phyloP scores from a whole-genome alignment of 2,329 filamentous ascomycete genomes.

The Aspergillus vadensis region DNA sequence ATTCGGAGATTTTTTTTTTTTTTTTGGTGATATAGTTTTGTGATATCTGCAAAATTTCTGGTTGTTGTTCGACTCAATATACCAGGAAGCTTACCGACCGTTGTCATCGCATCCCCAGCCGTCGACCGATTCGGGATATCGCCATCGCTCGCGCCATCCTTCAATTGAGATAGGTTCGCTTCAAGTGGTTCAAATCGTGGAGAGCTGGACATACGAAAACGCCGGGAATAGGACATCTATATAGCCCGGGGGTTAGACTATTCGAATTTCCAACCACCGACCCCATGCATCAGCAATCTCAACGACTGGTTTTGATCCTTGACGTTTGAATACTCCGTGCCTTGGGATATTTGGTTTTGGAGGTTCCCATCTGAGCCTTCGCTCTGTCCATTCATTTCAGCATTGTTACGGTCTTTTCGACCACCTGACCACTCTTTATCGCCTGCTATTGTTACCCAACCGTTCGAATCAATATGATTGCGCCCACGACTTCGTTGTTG shows the following conservation, averaged over 20 bases:
- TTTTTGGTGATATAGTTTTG: background rate
- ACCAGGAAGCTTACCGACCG: background rate
- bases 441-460: constrained; percentile 5
- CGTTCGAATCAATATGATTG: constrained; percentile 32
- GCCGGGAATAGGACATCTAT: constrained; percentile 1
- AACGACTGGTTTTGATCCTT: constrained; percentile 13
- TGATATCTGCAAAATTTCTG: background rate
- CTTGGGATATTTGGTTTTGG: constrained; percentile 11
- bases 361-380: constrained; percentile 20
- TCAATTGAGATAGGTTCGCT: background rate
- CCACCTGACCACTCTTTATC: constrained; percentile 12
- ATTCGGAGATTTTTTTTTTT: constrained; percentile 8
- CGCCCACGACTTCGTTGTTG: constrained; percentile 32
- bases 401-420: constrained; percentile 10
- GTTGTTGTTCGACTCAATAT: background rate
- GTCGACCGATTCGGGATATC: background rate
- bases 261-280: constrained; percentile 15
- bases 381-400: constrained; percentile 30
- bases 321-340: constrained; percentile 14
- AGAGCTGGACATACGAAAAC: constrained; percentile 1
- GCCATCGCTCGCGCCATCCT: background rate
- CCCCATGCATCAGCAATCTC: constrained; percentile 14
- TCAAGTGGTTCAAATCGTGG: background rate
- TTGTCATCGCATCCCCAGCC: constrained; percentile 10
- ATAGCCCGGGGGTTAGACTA: constrained; percentile 4